phyloP scores from a whole-genome alignment of 768 basidiomycete genomes.

The Phanerodontia chrysosporium region DNA sequence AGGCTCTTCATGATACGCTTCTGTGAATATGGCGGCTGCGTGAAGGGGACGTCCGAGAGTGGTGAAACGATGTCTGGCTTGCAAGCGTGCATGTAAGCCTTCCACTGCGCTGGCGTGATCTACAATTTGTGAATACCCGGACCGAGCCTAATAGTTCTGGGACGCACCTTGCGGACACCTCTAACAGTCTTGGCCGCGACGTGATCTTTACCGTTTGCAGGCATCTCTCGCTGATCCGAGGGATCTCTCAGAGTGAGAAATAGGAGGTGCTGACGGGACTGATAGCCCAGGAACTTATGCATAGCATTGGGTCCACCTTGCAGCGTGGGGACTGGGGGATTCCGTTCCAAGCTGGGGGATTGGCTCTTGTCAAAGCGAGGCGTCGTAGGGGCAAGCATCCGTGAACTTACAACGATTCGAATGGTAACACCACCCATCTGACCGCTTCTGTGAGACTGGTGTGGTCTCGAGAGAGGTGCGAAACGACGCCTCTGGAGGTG shows the following conservation, averaged over 20 bases:
- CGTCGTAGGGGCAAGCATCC: not conserved
- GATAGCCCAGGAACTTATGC: slow-evolving; percentile 64
- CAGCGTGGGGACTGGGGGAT: slow-evolving; percentile 62
- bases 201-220: slow-evolving; percentile 60
- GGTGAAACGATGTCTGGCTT: slow-evolving; percentile 71
- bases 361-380: not conserved
- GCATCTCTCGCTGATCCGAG: slow-evolving; percentile 59
- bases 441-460: slow-evolving; percentile 42
- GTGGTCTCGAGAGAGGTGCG: slow-evolving; percentile 70
- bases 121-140: slow-evolving; percentile 23
- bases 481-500: slow-evolving; percentile 71
- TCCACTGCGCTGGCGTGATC: slow-evolving; percentile 57
- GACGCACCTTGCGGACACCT: slow-evolving; percentile 67
- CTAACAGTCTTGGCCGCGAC: slow-evolving; percentile 56
- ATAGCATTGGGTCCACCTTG: slow-evolving; percentile 48
- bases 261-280: slow-evolving; percentile 42
- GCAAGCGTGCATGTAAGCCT: slow-evolving; percentile 43
- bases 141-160: not conserved
- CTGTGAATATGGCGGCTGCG: slow-evolving; percentile 64
- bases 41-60: slow-evolving; percentile 66
- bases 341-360: slow-evolving; percentile 52
- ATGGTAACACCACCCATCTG: slow-evolving; percentile 65
- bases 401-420: slow-evolving; percentile 82
- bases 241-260: slow-evolving; percentile 67
- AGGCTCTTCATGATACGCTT: slow-evolving; percentile 75